Evolutionary conservation across 129 eudicot genomes (phyloP), one percentile per base, ranked within the genome.

Genomic region (Flaveria bidentis): DNA sequence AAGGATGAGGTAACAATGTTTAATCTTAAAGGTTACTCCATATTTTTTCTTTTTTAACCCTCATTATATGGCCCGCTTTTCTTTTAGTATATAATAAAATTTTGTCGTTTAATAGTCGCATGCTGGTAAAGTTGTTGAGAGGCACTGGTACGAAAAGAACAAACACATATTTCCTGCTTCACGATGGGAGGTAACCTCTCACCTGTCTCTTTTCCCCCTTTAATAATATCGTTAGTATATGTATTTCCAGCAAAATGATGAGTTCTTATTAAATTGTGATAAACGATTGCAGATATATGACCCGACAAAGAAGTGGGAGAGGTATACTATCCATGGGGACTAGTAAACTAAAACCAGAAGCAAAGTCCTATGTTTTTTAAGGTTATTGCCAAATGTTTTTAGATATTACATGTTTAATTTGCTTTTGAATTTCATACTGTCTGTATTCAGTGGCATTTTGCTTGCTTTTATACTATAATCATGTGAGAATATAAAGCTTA

Each of bases 141-240:
- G 99, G 84, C 99, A 94, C 67, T 94, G 99, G 99, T 94, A 94
- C 61, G 99, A 94, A 79, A 94, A 94, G 91, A 94, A 94, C 86
- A 94, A 94, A 73, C 99, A 94, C 75, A 94, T 94, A 51, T 94
- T 94, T 81, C 99, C 97, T 52, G 99, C 99, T 81, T 94, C 99
- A 75, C 84, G 99, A 94, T 94, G 99, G 99, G 99, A 94, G 99
- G 99, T 94, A 86, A n/a, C 10, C 23, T 17, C 51, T 44, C 25
- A 65, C 18, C 33, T 23, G 51, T 51, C 52, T 44, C 61, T 25
- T 52, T 61, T 14, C 14, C 74, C 18, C 47, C 2, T 23, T n/a
- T 2, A 6, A 28, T 68, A 36, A 41, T 22, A 46, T 12, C 6
- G 25, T 46, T 62, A 13, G 45, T 18, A 22, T 26, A 15, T 50